Evolutionary conservation across 164 flowering plant genomes (phyloP), one percentile per base, ranked within the genome.

Genomic region (Platanus orientalis): DNA sequence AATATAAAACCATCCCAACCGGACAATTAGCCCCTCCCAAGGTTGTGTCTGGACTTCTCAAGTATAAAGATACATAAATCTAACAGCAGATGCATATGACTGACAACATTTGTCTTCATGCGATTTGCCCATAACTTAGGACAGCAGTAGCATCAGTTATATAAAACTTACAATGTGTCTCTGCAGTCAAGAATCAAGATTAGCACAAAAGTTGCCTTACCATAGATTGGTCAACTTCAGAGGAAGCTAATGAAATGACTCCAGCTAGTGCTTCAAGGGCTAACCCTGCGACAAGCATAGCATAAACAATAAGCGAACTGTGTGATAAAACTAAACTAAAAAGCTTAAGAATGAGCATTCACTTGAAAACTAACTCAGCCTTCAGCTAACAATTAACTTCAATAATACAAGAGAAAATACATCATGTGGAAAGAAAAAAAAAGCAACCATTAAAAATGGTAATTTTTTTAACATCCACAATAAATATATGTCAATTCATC

Each of bases 261-360:
- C 96, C 96, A 67, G 96, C 82, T 54, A 94, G 90, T 19, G 97
- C 74, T 76, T 91, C 91, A 66, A 94, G 75, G 63, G 97, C 96
- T 57, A 89, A 44, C 48, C 99, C 98, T 93, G 84, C 30, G 76
- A 54, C 69, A 42, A 56, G 5, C 51, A 40, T 32, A 49, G 21
- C 16, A 70, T 19, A n/a, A n/a, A n/a, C n/a, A n/a, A n/a, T n/a
- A n/a, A n/a, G n/a, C n/a, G n/a, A n/a, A n/a, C n/a, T n/a, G 17
- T 55, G 44, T 23, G 5, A 28, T 14, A 4, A 17, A 21, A 17
- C n/a, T 26, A 42, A 50, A 19, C 17, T 23, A n/a, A n/a, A 42
- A 25, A 54, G 40, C 19, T 13, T 29, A 42, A 23, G 0, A 42
- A 29, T n/a, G 36, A 27, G 32, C n/a, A 32, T 17, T 0, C 16